Base-by-base conservation (phyloP, 2,329 filamentous ascomycete species). In the Alternaria panax region DNA sequence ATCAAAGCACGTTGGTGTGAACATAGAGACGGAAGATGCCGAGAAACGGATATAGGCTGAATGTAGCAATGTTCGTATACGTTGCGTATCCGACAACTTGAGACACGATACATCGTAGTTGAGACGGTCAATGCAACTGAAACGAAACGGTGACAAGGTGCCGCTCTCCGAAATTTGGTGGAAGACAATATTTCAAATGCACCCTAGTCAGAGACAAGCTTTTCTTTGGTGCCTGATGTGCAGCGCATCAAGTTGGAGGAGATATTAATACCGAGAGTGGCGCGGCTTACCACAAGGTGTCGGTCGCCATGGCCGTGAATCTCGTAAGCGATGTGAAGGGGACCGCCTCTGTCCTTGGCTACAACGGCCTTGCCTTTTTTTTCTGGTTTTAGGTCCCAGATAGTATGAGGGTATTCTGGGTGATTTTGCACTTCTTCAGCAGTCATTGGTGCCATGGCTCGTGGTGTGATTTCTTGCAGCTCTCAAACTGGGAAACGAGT, bases 321-420 rank as follows among this genome's bases (percentile, higher is more conserved):
- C 78, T 95, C 91, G 84, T 91, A 96, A 53, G 87, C 83, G 52
- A 96, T 87, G 45, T 90, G 85, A 65, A 96, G 81, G 20, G 92
- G 92, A 2, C 91, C 92, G 63, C 92, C 90, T 68, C 91, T 85
- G 36, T 81, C 86, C 55, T 85, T 81, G n/a, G 90, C 92, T 27
- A 92, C 91, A 2, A 86, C 78, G 7, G 87, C 72, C 42, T 83
- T 84, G 5, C 89, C 92, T 50, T 84, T 82, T 40, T 82, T 81
- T 47, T 87, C 84, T 5, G 92, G 89, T 68, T 88, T 84, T 22
- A 96, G 85, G 27, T 86, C 81, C 89, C 90, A 93, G 76, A 88
- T 81, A 2, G 87, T 85, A 47, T 89, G 85, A 4, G 84, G 80
- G 69, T 86, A 93, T 48, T 91, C 87, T 0, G 89, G 88, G 69